Conservation (phyloP, 2,329 filamentous ascomycete species). For the Geoglossum cookeanum region DNA sequence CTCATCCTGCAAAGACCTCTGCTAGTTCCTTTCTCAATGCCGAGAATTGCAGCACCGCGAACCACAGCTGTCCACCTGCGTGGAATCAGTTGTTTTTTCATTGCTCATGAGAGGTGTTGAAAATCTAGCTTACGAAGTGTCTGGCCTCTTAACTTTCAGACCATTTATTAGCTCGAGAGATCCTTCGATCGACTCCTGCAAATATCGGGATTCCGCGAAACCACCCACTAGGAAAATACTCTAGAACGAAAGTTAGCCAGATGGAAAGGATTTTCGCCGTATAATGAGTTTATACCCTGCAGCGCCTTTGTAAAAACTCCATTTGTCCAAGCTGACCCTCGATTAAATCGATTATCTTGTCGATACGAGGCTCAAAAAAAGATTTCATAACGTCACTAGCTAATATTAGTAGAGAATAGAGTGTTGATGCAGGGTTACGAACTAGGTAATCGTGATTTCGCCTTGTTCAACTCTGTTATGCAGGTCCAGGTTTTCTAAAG, state of each 20-base stretch:
- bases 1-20: slow-evolving; percentile 8
- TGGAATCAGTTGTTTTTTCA: not conserved
- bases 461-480: slow-evolving; percentile 10
- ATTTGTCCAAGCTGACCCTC: slow-evolving; percentile 12
- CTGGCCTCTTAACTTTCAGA: slow-evolving; percentile 8
- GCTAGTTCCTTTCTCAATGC: slow-evolving; percentile 11
- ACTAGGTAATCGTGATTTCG: slow-evolving; percentile 8
- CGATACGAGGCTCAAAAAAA: slow-evolving; percentile 13
- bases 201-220: slow-evolving; percentile 10
- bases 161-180: slow-evolving; percentile 6
- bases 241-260: slow-evolving; percentile 9
- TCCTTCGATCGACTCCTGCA: slow-evolving; percentile 9
- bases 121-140: slow-evolving; percentile 7
- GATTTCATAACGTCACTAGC: slow-evolving; percentile 10
- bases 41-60: slow-evolving; percentile 14
- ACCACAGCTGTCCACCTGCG: slow-evolving; percentile 11
- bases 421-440: too few relatives aligned
- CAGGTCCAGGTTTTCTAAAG: slow-evolving; percentile 2
- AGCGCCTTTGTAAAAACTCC: slow-evolving; percentile 5
- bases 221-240: not conserved
- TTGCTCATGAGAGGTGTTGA: not conserved
- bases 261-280: not conserved
- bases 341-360: slow-evolving; percentile 11
- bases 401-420: too few relatives aligned
- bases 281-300: slow-evolving; percentile 7